Evolutionary conservation across 768 basidiomycete species (phyloP).

Genomic region (Lactifluus subvellereus): DNA sequence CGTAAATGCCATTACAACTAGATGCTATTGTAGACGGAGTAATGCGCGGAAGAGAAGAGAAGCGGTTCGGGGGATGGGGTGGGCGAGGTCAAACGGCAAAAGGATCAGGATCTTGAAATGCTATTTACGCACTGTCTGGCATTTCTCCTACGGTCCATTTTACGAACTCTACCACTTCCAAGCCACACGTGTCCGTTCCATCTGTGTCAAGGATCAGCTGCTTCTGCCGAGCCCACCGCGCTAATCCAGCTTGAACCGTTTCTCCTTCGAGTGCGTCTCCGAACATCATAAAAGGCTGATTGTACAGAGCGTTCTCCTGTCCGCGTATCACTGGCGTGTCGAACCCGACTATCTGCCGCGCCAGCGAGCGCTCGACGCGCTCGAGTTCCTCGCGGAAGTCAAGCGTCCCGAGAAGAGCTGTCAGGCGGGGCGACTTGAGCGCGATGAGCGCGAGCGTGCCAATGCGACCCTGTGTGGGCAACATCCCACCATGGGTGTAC

Average conservation of each 20-base stretch:
- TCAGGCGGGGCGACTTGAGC: slow-evolving; percentile 20
- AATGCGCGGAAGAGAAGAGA: background rate
- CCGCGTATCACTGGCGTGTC: slow-evolving; percentile 18
- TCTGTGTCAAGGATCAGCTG: slow-evolving; percentile 13
- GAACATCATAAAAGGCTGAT: slow-evolving; percentile 24
- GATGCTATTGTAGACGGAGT: background rate
- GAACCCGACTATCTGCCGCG: slow-evolving; percentile 23
- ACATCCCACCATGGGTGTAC: slow-evolving; percentile 20
- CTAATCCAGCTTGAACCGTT: slow-evolving; percentile 18
- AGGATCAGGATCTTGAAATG: background rate
- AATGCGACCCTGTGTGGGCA: slow-evolving; percentile 18
- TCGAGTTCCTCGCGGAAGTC: slow-evolving; percentile 20
- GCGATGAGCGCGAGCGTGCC: slow-evolving; percentile 21
- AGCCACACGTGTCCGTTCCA: slow-evolving; percentile 13
- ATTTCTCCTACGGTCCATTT: slow-evolving; percentile 23
- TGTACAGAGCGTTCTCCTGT: slow-evolving; percentile 18
- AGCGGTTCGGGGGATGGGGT: background rate
- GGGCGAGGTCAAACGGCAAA: background rate
- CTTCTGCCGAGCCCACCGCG: slow-evolving; percentile 20
- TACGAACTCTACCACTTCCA: slow-evolving; percentile 20
- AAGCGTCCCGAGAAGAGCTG: slow-evolving; percentile 1
- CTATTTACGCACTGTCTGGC: background rate
- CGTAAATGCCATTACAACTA: background rate
- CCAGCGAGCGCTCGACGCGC: slow-evolving; percentile 21
- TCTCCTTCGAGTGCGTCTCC: slow-evolving; percentile 17